A percentile compares a stretch with the other conserved stretches of the same genome.
These are phyloP conservation scores for Neurospora sp. DNA, from an alignment of 495 filamentous ascomycete species.

Conservation along the genomic window DNA sequence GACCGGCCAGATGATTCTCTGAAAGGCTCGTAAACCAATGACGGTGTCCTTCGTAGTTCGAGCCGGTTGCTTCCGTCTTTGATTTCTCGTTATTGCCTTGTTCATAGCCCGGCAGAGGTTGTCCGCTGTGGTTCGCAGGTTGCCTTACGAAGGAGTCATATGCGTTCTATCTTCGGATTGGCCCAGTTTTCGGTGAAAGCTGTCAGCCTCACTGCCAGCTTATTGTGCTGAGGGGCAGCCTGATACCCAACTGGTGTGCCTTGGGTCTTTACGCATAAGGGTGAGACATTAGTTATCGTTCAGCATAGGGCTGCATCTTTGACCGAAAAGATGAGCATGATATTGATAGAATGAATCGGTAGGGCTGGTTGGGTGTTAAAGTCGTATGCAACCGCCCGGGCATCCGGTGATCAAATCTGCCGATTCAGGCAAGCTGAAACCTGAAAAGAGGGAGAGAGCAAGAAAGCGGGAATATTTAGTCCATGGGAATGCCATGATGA, in stretches of 20 bases:
- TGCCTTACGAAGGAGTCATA: neutral
- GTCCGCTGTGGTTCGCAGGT: neutral
- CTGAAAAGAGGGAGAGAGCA: neutral
- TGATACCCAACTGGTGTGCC: slow-evolving; percentile 8
- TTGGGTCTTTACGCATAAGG: slow-evolving; percentile 15
- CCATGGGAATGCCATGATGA: neutral
- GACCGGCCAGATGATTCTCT: neutral
- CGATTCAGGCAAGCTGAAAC: neutral
- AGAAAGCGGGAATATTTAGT: neutral
- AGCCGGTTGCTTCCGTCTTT: neutral
- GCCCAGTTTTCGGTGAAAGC: slow-evolving; percentile 13
- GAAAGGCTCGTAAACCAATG: neutral
- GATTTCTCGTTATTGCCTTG: neutral
- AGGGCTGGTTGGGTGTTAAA: neutral
- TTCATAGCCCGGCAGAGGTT: neutral
- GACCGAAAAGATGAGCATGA: neutral
- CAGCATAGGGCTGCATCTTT: neutral
- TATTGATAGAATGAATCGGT: neutral
- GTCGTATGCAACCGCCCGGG: neutral
- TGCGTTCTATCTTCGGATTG: slow-evolving; percentile 12
- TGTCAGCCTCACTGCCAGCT: slow-evolving; percentile 16
- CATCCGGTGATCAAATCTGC: neutral
- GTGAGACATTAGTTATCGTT: neutral
- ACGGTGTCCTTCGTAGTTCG: neutral
- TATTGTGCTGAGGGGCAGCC: slow-evolving; percentile 4